A percentile compares a stretch with the other conserved stretches of the same genome.
phyloP scores from a whole-genome alignment of 495 filamentous ascomycete genomes.

The Endocarpon pusillum region DNA sequence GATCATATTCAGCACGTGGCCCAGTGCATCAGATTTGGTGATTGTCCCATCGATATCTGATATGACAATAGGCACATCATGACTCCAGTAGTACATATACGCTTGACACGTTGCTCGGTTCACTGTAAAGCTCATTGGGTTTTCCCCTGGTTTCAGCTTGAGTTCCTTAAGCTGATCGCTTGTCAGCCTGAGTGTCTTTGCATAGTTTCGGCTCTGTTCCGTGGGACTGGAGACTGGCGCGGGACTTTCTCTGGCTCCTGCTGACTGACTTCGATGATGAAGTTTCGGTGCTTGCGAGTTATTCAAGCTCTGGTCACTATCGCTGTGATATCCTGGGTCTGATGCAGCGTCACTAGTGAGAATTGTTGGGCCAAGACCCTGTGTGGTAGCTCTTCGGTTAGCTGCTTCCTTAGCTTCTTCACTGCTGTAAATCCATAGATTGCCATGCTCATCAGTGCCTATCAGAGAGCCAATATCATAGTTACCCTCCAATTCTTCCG shows the following conservation, averaged over 20 bases:
- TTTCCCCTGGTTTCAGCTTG: slow-evolving; percentile 64
- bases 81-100: slow-evolving; percentile 81
- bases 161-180: slow-evolving; percentile 87
- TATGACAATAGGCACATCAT: slow-evolving; percentile 84
- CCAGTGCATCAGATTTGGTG: slow-evolving; percentile 92
- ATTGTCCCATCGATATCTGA: slow-evolving; percentile 99
- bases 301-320: slow-evolving; percentile 21
- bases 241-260: slow-evolving; percentile 69
- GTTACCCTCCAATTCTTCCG: slow-evolving; percentile 82
- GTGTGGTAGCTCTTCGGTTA: slow-evolving; percentile 31
- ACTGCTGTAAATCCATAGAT: slow-evolving; percentile 97
- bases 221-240: slow-evolving; percentile 32
- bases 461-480: slow-evolving; percentile 95
- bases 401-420: slow-evolving; percentile 83
- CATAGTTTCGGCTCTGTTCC: slow-evolving; percentile 71
- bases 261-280: slow-evolving; percentile 48
- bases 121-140: slow-evolving; percentile 89
- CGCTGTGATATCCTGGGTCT: slow-evolving; percentile 88
- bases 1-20: slow-evolving; percentile 96
- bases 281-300: slow-evolving; percentile 20
- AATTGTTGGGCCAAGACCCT: slow-evolving; percentile 33
- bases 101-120: slow-evolving; percentile 84
- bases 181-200: slow-evolving; percentile 91
- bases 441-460: slow-evolving; percentile 84
- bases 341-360: slow-evolving; percentile 69